A percentile compares a stretch with the other conserved stretches of the same genome.
Evolutionary conservation across 2,329 filamentous ascomycete genomes (phyloP).

Genomic region (Ambrosiella beaveri): DNA sequence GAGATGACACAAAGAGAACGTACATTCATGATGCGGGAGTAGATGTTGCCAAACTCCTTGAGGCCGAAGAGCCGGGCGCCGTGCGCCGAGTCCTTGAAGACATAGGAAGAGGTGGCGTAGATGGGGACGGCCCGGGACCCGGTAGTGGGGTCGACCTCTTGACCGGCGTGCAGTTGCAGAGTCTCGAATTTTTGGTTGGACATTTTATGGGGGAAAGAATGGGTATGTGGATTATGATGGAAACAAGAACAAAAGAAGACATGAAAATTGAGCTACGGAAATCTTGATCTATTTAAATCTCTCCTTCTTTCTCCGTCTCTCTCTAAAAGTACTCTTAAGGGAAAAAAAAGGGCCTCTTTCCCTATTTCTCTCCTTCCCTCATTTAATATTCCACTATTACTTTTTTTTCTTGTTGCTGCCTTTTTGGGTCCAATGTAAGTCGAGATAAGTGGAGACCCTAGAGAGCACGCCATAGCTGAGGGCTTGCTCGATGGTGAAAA

Average conservation of each 20-base stretch:
- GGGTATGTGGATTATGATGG: constrained; percentile 3
- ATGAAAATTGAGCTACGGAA: not conserved
- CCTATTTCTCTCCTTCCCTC: too few species aligned
- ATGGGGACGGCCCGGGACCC: constrained; percentile 88
- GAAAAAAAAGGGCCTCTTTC: too few species aligned
- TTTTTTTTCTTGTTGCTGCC: not conserved
- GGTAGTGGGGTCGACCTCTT: constrained; percentile 62
- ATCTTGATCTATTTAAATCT: not conserved
- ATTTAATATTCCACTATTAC: not conserved
- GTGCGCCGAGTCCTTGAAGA: constrained; percentile 92
- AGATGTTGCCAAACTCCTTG: constrained; percentile 95
- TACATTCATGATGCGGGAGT: constrained; percentile 90
- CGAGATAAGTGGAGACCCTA: constrained; percentile 6
- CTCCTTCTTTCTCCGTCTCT: not conserved
- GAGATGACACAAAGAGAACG: constrained; percentile 16
- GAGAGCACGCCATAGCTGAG: constrained; percentile 12
- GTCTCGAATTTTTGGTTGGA: constrained; percentile 57
- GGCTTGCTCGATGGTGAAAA: constrained; percentile 2
- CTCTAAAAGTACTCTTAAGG: not conserved
- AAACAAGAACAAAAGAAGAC: not conserved
- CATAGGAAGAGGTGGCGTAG: constrained; percentile 84
- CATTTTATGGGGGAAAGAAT: constrained; percentile 17
- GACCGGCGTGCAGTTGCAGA: constrained; percentile 70
- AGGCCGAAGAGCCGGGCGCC: constrained; percentile 89
- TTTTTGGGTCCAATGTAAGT: constrained; percentile 10